A percentile compares a stretch with the other conserved stretches of the same genome.
phyloP scores from a whole-genome alignment of 441 rosid genomes.

The Cnidoscolus chayamansa region DNA sequence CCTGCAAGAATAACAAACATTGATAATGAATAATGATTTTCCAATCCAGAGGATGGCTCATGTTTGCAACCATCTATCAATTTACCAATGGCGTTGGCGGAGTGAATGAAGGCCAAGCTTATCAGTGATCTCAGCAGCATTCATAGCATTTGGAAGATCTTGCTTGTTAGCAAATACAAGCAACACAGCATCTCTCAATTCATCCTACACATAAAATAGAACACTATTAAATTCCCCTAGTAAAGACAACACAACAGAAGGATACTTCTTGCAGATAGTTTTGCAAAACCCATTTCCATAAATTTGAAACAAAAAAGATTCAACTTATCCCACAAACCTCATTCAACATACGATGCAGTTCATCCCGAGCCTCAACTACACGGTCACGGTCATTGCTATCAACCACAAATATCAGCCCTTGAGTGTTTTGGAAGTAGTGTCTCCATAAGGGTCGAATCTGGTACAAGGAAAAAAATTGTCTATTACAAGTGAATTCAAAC shows the following conservation, averaged over 20 bases:
- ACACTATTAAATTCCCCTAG: neutral
- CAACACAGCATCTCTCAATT: slow-evolving; percentile 57
- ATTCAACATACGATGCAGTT: slow-evolving; percentile 63
- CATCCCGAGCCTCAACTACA: slow-evolving; percentile 64
- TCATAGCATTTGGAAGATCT: slow-evolving; percentile 62
- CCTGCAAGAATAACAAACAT: slow-evolving; percentile 32
- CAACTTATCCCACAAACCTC: slow-evolving; percentile 31
- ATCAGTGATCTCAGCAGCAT: slow-evolving; percentile 52
- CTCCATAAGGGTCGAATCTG: slow-evolving; percentile 74
- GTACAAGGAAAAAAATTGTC: neutral
- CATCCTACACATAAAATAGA: slow-evolving; percentile 31
- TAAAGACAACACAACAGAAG: neutral
- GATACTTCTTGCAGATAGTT: neutral
- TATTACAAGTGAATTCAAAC: neutral
- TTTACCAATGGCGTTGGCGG: slow-evolving; percentile 57
- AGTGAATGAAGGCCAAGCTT: slow-evolving; percentile 55
- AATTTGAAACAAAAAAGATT: neutral
- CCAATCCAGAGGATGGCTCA: neutral
- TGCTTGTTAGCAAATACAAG: slow-evolving; percentile 64
- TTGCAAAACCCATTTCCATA: neutral
- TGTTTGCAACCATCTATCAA: neutral
- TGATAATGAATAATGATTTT: neutral
- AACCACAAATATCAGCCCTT: slow-evolving; percentile 63
- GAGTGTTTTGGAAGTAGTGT: slow-evolving; percentile 65
- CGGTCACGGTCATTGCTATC: slow-evolving; percentile 66